A percentile compares a stretch with the other conserved stretches of the same genome.
Evolutionary conservation across 352 stramenopile genomes (phyloP).

Genomic region (Phytophthora pseudosyringae): DNA sequence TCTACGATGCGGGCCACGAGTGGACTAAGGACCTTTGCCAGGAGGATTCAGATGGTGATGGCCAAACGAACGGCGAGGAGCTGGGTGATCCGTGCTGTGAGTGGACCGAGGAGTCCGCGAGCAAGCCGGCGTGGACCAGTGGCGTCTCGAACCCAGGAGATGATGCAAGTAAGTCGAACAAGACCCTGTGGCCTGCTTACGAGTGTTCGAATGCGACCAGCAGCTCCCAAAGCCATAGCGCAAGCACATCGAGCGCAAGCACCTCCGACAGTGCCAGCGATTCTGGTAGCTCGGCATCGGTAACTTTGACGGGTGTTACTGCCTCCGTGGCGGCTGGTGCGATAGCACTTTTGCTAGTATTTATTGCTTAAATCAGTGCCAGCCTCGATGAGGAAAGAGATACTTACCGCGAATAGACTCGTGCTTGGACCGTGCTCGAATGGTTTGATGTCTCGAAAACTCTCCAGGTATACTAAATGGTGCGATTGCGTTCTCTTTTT

Average conservation of each 20-base stretch:
- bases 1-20: slow-evolving; percentile 14
- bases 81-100: slow-evolving; percentile 32
- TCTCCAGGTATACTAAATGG: no score
- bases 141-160: slow-evolving; percentile 37
- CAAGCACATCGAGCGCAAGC: slow-evolving; percentile 1
- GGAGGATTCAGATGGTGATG: slow-evolving; percentile 35
- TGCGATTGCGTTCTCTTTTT: no score
- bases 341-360: slow-evolving; percentile 2
- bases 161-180: slow-evolving; percentile 19
- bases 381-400: neutral
- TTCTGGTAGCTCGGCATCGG: slow-evolving; percentile 4
- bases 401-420: no score
- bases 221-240: neutral
- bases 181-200: slow-evolving; percentile 15
- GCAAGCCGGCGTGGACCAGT: slow-evolving; percentile 17
- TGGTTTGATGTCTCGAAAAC: no score
- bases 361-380: slow-evolving; percentile 9
- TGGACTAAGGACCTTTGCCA: slow-evolving; percentile 38
- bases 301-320: neutral
- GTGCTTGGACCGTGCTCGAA: no score
- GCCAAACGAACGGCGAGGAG: slow-evolving; percentile 39
- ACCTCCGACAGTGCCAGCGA: neutral
- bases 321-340: neutral
- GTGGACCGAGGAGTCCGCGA: slow-evolving; percentile 13
- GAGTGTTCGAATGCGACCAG: slow-evolving; percentile 16